Evolutionary conservation across 2,329 filamentous ascomycete species (phyloP).

Genomic region (Colletotrichum sp.): DNA sequence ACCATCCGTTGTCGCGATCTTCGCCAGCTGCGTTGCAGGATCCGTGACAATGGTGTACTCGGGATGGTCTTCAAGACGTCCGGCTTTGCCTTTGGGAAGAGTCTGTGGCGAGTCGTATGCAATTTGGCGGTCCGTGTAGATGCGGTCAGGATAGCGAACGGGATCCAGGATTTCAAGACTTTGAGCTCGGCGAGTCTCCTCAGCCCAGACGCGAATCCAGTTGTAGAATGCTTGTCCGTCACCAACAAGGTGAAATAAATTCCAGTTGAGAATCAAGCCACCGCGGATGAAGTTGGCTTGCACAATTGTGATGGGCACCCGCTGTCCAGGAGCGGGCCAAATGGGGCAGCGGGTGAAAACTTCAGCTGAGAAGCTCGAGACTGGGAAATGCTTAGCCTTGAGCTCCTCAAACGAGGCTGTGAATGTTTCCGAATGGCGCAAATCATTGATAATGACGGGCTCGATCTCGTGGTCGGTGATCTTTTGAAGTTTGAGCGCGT

Average conservation of each 20-base stretch:
- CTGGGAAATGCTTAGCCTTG: constrained; percentile 30
- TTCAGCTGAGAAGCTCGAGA: constrained; percentile 25
- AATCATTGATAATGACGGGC: constrained; percentile 29
- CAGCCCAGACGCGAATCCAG: constrained; percentile 38
- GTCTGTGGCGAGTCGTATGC: constrained; percentile 12
- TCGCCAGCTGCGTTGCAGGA: constrained; percentile 30
- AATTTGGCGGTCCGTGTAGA: constrained; percentile 34
- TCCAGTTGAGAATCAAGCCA: constrained; percentile 30
- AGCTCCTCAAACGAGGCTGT: constrained; percentile 28
- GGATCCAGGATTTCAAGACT: constrained; percentile 26
- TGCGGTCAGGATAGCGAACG: constrained; percentile 27
- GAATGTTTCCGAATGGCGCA: constrained; percentile 26
- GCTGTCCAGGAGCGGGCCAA: constrained; percentile 29
- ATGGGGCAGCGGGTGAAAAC: constrained; percentile 29
- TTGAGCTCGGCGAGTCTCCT: constrained; percentile 37
- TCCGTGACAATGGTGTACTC: constrained; percentile 35
- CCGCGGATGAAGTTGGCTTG: constrained; percentile 36
- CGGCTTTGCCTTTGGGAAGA: constrained; percentile 26
- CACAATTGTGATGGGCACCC: constrained; percentile 11
- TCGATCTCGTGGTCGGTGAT: constrained; percentile 27
- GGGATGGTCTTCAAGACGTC: constrained; percentile 32
- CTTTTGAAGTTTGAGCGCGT: constrained; percentile 34
- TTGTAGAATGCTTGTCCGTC: constrained; percentile 36
- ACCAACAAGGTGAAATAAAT: constrained; percentile 36
- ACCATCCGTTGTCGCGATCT: constrained; percentile 34